phyloP scores from a whole-genome alignment of 148 eudicot genomes.

The Chenopodium album region DNA sequence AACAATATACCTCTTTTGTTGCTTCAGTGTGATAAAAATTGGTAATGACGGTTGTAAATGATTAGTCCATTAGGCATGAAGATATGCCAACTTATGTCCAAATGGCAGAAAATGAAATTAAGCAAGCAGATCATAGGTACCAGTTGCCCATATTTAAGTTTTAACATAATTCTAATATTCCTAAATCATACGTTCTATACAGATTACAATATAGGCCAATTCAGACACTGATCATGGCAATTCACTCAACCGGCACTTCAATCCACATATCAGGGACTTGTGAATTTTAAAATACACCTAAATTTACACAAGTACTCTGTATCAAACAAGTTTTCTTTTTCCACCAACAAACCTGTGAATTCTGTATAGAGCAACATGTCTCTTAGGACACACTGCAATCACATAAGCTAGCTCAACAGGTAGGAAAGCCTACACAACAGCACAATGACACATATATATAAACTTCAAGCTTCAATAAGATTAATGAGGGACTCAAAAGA shows the following conservation, averaged over 20 bases:
- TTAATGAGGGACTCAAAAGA: neutral
- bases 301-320: neutral
- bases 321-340: neutral
- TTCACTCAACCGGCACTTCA: neutral
- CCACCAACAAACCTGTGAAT: neutral
- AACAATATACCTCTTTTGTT: neutral
- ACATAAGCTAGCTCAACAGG: neutral
- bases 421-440: neutral
- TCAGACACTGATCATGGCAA: neutral
- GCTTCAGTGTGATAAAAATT: neutral
- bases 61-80: neutral
- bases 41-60: neutral
- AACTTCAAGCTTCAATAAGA: too few species aligned
- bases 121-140: neutral
- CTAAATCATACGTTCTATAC: too few species aligned
- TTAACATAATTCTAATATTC: neutral
- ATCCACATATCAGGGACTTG: neutral
- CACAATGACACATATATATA: too few species aligned
- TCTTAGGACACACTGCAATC: neutral
- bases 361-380: neutral
- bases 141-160: neutral
- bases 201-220: neutral
- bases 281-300: neutral
- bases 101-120: neutral
- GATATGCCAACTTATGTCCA: neutral